Evolutionary conservation across 805 yeast genomes (phyloP), one percentile per base, ranked within the genome.

Genomic region (Isabelozyma gotoi): DNA sequence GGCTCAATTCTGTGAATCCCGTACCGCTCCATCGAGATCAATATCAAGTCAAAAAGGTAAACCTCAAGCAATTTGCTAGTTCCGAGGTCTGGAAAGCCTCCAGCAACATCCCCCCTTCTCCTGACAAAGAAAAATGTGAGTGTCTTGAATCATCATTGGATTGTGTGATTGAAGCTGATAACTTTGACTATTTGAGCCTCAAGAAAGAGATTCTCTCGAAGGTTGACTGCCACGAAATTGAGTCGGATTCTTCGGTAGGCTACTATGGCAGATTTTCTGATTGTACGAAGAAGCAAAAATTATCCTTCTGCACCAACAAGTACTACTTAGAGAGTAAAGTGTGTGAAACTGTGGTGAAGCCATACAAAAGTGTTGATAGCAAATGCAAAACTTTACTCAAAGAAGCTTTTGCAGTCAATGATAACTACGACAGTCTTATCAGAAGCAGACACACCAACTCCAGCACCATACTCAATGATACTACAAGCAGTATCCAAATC

Each of bases 91-190:
- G 66, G 63, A 42, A 48, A 10, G 61, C 52, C 1, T 50, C 64
- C 15, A 36, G 32, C 3, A 36, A 34, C 1, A 48, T 74, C 24
- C 80, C 80, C 0, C 62, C 56, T 5, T 62, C 68, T 1, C 80
- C 81, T 2, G 66, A 71, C 44, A 48, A 60, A 7, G 68, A 65
- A 12, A 59, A 66, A 40, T 76, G 80, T 55, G 76, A 69, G 46
- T 75, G 80, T 48, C 56, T 74, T 21, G 63, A 70, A 58, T 51
- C 71, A 7, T 63, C 71, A 4, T 51, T 72, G 4, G 51, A 66
- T 1, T 76, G 80, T 51, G 59, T 70, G 33, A 53, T 62, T 20
- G 47, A 56, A 16, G 68, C 71, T 1, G 50, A 44, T 8, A 44
- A 43, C 1, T 52, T 60, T 19, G 44, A 62, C 36, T 57, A 55